Evolutionary conservation across 345 rosid genomes (phyloP).

Genomic region (Hibiscus syriacus): DNA sequence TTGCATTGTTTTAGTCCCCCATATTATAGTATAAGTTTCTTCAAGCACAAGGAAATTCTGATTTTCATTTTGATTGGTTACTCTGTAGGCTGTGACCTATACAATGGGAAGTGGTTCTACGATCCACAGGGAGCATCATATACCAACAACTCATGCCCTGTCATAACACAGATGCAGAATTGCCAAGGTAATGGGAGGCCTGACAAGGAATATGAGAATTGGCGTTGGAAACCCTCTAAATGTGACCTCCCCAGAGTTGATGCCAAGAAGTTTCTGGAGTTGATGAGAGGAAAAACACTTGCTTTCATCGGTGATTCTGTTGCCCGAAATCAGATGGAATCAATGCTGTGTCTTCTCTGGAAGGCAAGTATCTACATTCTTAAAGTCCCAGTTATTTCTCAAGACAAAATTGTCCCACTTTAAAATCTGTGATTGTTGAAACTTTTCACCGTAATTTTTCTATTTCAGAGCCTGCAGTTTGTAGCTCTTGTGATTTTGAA

Average conservation of each 20-base stretch:
- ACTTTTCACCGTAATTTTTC: neutral
- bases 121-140: slow-evolving; percentile 72
- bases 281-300: slow-evolving; percentile 89
- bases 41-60: slow-evolving; percentile 1
- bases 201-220: slow-evolving; percentile 82
- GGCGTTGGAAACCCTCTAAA: slow-evolving; percentile 88
- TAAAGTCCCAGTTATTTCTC: neutral
- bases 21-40: neutral
- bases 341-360: slow-evolving; percentile 97
- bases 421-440: neutral
- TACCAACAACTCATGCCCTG: slow-evolving; percentile 90
- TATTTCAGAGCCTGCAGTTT: neutral
- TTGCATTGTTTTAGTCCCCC: neutral
- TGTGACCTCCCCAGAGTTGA: slow-evolving; percentile 94
- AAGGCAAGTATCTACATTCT: slow-evolving; percentile 53
- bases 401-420: neutral
- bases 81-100: slow-evolving; percentile 70
- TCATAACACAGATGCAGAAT: slow-evolving; percentile 92
- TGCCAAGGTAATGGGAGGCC: slow-evolving; percentile 99
- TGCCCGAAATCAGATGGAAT: slow-evolving; percentile 99
- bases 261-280: slow-evolving; percentile 72
- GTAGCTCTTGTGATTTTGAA: neutral
- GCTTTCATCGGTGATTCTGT: slow-evolving; percentile 95
- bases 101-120: slow-evolving; percentile 77
- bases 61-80: slow-evolving; percentile 13